Evolutionary conservation across 306 rosid genomes (phyloP).

Genomic region (Rosa lucieae): DNA sequence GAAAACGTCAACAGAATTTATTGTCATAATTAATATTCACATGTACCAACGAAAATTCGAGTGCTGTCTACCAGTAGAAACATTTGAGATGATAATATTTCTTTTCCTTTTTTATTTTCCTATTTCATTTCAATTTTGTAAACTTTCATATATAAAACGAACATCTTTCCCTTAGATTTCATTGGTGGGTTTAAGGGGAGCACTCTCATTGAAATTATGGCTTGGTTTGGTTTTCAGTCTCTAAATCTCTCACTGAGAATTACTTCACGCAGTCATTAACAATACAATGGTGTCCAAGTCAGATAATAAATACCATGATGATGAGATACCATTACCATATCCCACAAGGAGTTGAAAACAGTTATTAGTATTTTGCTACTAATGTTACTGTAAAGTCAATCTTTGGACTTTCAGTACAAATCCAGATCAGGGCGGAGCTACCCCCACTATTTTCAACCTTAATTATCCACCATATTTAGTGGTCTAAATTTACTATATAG

Average conservation of each 20-base stretch:
- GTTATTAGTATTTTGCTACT: not conserved
- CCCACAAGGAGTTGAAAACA: not conserved
- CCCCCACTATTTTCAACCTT: too few species aligned
- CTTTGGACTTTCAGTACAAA: not conserved
- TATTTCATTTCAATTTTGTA: not conserved
- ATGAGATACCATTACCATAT: not conserved
- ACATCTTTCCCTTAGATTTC: not conserved
- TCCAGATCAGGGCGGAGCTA: too few species aligned
- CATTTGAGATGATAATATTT: not conserved
- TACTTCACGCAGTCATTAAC: not conserved
- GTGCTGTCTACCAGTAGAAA: conserved; percentile 4
- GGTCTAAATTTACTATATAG: too few species aligned
- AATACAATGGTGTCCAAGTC: not conserved
- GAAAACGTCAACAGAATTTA: conserved; percentile 19
- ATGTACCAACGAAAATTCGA: not conserved
- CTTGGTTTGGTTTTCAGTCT: not conserved
- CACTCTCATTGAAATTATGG: not conserved
- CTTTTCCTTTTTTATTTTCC: not conserved
- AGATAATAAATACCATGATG: not conserved
- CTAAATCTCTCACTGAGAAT: not conserved
- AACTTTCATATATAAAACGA: not conserved
- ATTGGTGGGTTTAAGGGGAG: not conserved
- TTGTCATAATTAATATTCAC: conserved; percentile 6
- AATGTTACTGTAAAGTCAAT: not conserved
- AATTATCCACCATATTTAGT: too few species aligned